Base-by-base conservation (phyloP, 1,284 basidiomycete genomes). In the Sphagnurus paluster region DNA sequence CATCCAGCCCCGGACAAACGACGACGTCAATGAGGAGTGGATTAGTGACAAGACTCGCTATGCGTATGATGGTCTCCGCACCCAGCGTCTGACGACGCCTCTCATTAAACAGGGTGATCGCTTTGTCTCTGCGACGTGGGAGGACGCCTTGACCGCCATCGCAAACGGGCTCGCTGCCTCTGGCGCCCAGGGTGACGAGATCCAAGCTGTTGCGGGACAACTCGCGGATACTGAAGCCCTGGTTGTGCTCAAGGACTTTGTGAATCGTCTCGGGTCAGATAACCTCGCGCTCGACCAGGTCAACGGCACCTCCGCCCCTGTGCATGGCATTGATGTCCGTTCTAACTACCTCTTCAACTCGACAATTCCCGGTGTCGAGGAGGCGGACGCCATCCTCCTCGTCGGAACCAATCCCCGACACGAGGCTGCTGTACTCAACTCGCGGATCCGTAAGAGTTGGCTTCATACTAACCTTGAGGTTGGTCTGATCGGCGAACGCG, bases 21-120 rank as follows among this genome's bases (percentile, higher is more conserved):
- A 99, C 69, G 93, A 98, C 58, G 87, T 99, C 52, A 99, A 99
- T 69, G 97, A 99, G 75, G 97, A 99, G 70, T 99, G 97, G 96
- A 97, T 99, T 69, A 95, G 84, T 69, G 96, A 99, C 80, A 99
- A 99, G 81, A 96, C 96, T 2, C 90, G 97, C 52, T 96, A 93
- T 68, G 92, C 96, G 2, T 90, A 93, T 66, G 97, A 99, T 60
- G 97, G 97, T 33, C 81, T 99, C 42, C 87, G 87, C 61, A 96
- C 93, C 79, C 97, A 99, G 69, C 88, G 96, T 28, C 75, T 99
- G 60, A 98, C 95, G 11, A 88, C 86, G 1, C 97, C 97, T 6
- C 79, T 99, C 30, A 74, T 98, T 60, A 92, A 95, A 66, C 79
- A 89, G 58, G 95, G 91, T 30, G 93, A 96, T 67, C 85, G 93